phyloP scores from a whole-genome alignment of 441 rosid species.

The Gossypium trilobum region DNA sequence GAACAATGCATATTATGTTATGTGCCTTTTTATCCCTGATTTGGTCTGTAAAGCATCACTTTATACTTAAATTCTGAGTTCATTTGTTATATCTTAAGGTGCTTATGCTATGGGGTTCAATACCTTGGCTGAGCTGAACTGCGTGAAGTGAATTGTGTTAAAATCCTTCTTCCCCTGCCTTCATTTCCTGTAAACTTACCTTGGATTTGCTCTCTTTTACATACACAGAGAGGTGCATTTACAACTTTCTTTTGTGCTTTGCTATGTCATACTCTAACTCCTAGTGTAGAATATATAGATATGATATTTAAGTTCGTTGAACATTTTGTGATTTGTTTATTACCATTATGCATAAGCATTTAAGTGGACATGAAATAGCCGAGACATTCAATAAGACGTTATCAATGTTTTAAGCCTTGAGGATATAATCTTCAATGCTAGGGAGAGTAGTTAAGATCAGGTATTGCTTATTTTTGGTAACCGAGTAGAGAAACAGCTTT shows the following conservation, averaged over 20 bases:
- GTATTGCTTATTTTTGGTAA: background rate
- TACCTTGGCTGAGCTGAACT: background rate
- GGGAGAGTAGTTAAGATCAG: background rate
- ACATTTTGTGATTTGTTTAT: background rate
- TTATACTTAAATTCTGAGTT: background rate
- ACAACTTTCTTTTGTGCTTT: constrained; percentile 5
- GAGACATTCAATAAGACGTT: background rate
- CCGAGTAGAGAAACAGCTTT: background rate
- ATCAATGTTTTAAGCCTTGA: background rate
- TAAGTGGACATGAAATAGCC: background rate
- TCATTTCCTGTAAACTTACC: background rate
- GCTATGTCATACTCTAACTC: background rate
- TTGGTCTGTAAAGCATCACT: background rate
- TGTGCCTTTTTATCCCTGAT: background rate
- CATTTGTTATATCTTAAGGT: background rate
- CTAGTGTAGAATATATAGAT: background rate
- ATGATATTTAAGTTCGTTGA: background rate
- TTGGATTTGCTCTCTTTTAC: background rate
- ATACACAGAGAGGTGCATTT: background rate
- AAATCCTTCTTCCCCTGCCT: background rate
- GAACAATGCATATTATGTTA: background rate
- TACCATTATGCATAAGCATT: background rate
- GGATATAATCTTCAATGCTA: background rate
- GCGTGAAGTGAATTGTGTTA: background rate
- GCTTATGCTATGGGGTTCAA: background rate